Percentiles rank a stretch among this genome's conserved stretches.
Conservation (phyloP, 768 basidiomycete genomes). For the Lactarius trivialis region DNA sequence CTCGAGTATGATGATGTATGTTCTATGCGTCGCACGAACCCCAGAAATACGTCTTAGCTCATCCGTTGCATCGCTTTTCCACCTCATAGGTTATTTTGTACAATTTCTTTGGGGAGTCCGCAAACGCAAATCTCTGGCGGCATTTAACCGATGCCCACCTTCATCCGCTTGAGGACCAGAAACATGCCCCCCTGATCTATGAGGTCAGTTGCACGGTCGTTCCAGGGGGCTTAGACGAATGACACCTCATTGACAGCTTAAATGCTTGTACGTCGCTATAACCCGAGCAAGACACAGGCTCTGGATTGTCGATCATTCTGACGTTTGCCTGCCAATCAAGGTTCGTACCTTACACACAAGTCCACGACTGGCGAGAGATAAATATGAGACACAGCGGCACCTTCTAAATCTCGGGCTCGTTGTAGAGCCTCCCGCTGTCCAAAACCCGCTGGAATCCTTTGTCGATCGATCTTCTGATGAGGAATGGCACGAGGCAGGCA, state of each 20-base stretch:
- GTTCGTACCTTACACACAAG: slow-evolving; percentile 35
- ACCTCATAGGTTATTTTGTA: slow-evolving; percentile 55
- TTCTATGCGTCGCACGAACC: not conserved
- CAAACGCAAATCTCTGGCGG: slow-evolving; percentile 29
- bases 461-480: not conserved
- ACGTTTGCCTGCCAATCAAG: slow-evolving; percentile 35
- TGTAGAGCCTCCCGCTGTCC: not conserved
- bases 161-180: not conserved
- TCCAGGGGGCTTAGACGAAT: not conserved
- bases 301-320: slow-evolving; percentile 62
- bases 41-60: not conserved
- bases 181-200: slow-evolving; percentile 2
- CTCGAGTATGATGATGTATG: slow-evolving; percentile 58
- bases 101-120: slow-evolving; percentile 68
- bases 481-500: slow-evolving; percentile 13
- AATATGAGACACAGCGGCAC: not conserved
- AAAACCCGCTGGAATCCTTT: slow-evolving; percentile 2
- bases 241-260: slow-evolving; percentile 38
- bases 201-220: slow-evolving; percentile 1
- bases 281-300: slow-evolving; percentile 63
- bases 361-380: not conserved
- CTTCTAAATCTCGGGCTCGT: slow-evolving; percentile 5
- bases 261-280: slow-evolving; percentile 63
- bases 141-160: not conserved
- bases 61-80: not conserved